Percentiles rank a stretch among this genome's conserved stretches.
phyloP scores from a whole-genome alignment of 2,329 filamentous ascomycete genomes.

The Camptophora hylomeconis region DNA sequence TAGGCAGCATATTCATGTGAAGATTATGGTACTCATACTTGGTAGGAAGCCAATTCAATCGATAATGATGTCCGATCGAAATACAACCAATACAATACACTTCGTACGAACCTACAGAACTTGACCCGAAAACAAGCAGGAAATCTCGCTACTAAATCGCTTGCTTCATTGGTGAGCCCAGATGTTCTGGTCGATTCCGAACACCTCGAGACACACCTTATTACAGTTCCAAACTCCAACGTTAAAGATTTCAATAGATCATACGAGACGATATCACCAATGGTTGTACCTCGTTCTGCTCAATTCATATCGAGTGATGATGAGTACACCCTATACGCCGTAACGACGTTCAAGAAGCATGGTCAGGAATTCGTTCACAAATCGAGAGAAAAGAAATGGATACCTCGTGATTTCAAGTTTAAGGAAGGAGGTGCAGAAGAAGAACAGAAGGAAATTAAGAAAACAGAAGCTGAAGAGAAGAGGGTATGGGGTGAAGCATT shows the following conservation, averaged over 20 bases:
- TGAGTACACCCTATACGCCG: constrained; percentile 78
- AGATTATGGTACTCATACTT: background rate
- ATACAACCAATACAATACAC: constrained; percentile 83
- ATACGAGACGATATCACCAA: constrained; percentile 78
- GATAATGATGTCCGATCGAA: constrained; percentile 95
- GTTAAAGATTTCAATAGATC: constrained; percentile 79
- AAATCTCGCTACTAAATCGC: constrained; percentile 86
- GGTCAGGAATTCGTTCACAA: constrained; percentile 80
- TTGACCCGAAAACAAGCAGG: constrained; percentile 83
- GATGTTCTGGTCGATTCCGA: constrained; percentile 75
- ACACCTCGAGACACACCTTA: constrained; percentile 88
- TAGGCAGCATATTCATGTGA: constrained; percentile 21
- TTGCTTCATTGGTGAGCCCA: constrained; percentile 78
- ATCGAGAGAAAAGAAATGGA: constrained; percentile 86
- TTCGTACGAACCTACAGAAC: constrained; percentile 70
- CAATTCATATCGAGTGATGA: constrained; percentile 69
- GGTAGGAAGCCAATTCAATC: constrained; percentile 72
- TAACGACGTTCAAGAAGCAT: constrained; percentile 89
- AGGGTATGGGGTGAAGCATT: constrained; percentile 88
- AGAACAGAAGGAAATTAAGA: constrained; percentile 75
- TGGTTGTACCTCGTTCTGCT: constrained; percentile 88
- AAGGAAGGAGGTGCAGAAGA: constrained; percentile 80
- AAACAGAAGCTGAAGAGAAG: constrained; percentile 69
- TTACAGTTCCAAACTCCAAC: constrained; percentile 68
- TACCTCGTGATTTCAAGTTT: constrained; percentile 86